Evolutionary conservation across 2,329 filamentous ascomycete genomes (phyloP), one percentile per base, ranked within the genome.

Genomic region (Fonsecaea pugnacius): DNA sequence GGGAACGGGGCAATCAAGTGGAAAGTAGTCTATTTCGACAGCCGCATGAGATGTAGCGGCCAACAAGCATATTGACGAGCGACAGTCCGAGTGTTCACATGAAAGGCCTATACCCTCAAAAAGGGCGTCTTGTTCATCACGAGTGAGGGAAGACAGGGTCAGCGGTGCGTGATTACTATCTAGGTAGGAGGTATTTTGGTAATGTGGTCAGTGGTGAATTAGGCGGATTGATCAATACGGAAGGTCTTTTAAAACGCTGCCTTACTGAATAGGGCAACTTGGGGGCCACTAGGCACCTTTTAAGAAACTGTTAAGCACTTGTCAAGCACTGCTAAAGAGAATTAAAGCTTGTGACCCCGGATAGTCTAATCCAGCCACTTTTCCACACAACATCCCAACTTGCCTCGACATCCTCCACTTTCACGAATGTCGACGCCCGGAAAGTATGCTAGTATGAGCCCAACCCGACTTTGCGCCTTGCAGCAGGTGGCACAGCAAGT

Each of bases 301-400:
- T 48, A 3, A 48, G 18, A 3, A 3, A 18, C 43, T 24, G 21
- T 27, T 48, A 48, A 24, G 43, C 18, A 48, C 18, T 21, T 14
- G 8, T 48, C 12, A 48, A 48, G 43, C 43, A 48, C 18, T 27
- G 21, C 43, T 27, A 27, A 48, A 48, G 18, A 48, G 21, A 24
- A 16, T 24, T 21, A 46, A 48, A 7, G n/a, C 18, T 12, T 48
- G 4, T 12, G 3, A 16, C 18, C 21, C 10, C 18, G 18, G 18
- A 48, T 48, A 48, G 43, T 48, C 21, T 48, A 48, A 48, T 48
- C 43, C 10, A 48, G 43, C 43, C 43, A 16, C 27, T 30, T 30
- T 30, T 6, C 27, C 43, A 48, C 36, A n/a, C 3, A 18, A 24
- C 38, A 40, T 40, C 14, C 16, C 6, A 16, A n/a, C 18, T 18